Evolutionary conservation across 169 alveolate species (phyloP).

Genomic region (Cryptosporidium felis): DNA sequence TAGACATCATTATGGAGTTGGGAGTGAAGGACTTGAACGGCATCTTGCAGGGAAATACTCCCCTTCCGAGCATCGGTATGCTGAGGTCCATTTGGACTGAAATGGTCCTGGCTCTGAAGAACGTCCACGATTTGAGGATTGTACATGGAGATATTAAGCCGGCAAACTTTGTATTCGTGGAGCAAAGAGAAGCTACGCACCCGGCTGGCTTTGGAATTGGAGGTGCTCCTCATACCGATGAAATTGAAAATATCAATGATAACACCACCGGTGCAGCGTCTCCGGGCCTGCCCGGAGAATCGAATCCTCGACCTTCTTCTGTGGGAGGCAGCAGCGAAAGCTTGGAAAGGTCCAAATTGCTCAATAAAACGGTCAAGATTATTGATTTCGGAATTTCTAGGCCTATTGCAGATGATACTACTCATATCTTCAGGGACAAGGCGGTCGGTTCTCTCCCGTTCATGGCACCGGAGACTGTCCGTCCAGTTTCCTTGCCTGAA

Average conservation of each 20-base stretch:
- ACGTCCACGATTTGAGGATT: constrained; percentile 66
- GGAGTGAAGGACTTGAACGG: constrained; percentile 66
- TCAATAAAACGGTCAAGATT: constrained; percentile 47
- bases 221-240: not conserved
- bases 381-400: constrained; percentile 68
- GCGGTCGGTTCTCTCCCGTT: constrained; percentile 68
- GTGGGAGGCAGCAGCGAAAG: not conserved
- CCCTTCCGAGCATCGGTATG: constrained; percentile 17
- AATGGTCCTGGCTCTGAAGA: constrained; percentile 58
- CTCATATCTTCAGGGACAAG: constrained; percentile 65
- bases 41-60: constrained; percentile 57
- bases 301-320: not conserved
- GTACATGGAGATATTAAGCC: constrained; percentile 70
- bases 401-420: constrained; percentile 69
- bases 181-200: not conserved
- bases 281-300: not conserved
- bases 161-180: constrained; percentile 65
- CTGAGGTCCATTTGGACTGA: constrained; percentile 67
- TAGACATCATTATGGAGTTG: constrained; percentile 59
- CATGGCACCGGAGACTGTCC: constrained; percentile 71
- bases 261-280: not conserved
- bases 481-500: constrained; percentile 54
- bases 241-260: not conserved
- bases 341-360: not conserved
- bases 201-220: not conserved